These are phyloP conservation scores for Fusarium sp. DNA, from an alignment of 2,329 filamentous ascomycete species.

Conservation along the genomic window DNA sequence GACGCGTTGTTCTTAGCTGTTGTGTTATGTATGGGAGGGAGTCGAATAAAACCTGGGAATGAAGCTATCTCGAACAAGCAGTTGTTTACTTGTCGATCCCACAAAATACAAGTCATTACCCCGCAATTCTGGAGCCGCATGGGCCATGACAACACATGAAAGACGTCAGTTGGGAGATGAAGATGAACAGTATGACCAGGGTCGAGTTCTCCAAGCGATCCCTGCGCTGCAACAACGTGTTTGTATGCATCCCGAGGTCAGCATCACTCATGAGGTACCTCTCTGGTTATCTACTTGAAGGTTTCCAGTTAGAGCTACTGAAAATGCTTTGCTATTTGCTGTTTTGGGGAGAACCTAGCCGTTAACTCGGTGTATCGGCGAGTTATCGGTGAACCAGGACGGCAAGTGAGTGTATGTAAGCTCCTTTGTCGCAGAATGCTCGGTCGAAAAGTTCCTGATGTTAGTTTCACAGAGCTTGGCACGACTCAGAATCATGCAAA, in stretches of 20 bases:
- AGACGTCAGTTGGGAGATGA: constrained; percentile 15
- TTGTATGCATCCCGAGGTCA: neutral
- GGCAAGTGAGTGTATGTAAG: constrained; percentile 14
- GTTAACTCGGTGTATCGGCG: neutral
- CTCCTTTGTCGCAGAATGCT: neutral
- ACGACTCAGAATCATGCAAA: constrained; percentile 45
- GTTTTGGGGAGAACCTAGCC: neutral
- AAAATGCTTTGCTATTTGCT: neutral
- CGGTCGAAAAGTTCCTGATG: constrained; percentile 35
- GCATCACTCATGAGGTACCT: neutral
- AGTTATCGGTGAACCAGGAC: constrained; percentile 32
- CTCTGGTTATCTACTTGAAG: neutral
- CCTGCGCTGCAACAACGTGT: neutral
- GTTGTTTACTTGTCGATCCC: constrained; percentile 20
- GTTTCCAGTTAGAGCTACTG: neutral
- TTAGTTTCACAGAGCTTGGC: constrained; percentile 29
- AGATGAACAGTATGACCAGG: constrained; percentile 15
- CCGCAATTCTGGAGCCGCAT: constrained; percentile 39
- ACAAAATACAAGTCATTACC: constrained; percentile 29
- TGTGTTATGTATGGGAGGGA: constrained; percentile 8
- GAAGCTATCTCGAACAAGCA: constrained; percentile 33
- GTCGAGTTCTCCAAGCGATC: constrained; percentile 10
- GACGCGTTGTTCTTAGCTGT: neutral
- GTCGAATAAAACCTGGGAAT: constrained; percentile 2
- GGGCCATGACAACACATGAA: constrained; percentile 28